phyloP scores from a whole-genome alignment of 345 rosid genomes.

The Boechera divaricarpa region DNA sequence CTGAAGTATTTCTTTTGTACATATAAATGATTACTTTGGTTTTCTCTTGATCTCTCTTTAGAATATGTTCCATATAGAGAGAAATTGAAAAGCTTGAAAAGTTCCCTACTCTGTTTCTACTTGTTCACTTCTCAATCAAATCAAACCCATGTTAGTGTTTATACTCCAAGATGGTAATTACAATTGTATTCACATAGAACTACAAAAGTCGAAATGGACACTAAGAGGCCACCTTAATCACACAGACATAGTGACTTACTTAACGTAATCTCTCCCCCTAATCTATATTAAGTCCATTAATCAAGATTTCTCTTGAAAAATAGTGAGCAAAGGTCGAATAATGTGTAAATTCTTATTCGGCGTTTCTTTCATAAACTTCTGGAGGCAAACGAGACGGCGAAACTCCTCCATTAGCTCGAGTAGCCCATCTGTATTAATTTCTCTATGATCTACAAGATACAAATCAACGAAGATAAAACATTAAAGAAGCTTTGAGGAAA shows the following conservation, averaged over 20 bases:
- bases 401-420: background rate
- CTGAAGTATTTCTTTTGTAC: background rate
- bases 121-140: background rate
- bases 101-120: background rate
- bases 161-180: conserved; percentile 4
- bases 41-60: conserved; percentile 15
- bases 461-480: background rate
- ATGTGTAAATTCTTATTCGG: background rate
- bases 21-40: background rate
- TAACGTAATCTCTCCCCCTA: background rate
- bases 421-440: background rate
- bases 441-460: background rate
- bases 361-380: too few species aligned
- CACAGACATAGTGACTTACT: background rate
- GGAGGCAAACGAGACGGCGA: background rate
- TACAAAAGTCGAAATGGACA: conserved; percentile 8
- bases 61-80: conserved; percentile 1
- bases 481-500: background rate
- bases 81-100: background rate
- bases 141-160: background rate
- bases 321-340: background rate
- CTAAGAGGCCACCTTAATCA: conserved; percentile 3
- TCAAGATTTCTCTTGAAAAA: background rate
- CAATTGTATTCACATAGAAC: background rate
- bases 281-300: background rate